phyloP scores from a whole-genome alignment of 73 alveolate species.

The Paramecium pentaurelia region DNA sequence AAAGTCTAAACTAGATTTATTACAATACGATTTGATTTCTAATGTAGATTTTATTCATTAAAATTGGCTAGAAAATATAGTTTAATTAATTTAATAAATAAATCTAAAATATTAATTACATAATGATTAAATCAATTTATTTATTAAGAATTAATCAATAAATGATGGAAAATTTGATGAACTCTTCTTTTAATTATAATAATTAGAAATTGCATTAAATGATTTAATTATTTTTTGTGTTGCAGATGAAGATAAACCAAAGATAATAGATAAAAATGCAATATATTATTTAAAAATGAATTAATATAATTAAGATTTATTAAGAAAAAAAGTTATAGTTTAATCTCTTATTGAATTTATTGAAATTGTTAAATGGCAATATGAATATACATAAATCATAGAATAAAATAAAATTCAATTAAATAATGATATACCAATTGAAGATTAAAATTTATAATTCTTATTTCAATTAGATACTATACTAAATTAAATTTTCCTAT shows the following conservation, averaged over 20 bases:
- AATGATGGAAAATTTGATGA: not conserved
- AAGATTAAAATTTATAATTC: not conserved
- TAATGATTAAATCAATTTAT: not conserved
- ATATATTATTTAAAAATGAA: not conserved
- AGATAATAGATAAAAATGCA: not conserved
- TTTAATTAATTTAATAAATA: not conserved
- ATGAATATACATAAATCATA: not conserved
- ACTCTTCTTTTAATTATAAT: not conserved
- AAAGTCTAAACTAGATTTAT: not conserved
- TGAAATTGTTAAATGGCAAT: not conserved
- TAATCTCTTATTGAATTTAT: not conserved
- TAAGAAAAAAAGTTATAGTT: not conserved
- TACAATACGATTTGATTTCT: not conserved
- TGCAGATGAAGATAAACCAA: not conserved
- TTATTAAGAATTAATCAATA: not conserved
- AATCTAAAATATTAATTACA: not conserved
- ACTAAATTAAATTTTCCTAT: not conserved
- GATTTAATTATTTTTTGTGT: not conserved
- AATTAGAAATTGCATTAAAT: not conserved
- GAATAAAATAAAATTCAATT: not conserved
- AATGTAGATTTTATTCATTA: not conserved
- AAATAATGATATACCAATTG: not conserved
- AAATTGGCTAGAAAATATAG: not conserved
- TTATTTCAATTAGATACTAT: not conserved
- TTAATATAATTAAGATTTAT: not conserved